A percentile compares a stretch with the other conserved stretches of the same genome.
Evolutionary conservation across 768 basidiomycete genomes (phyloP).

Genomic region (Megacollybia marginata): DNA sequence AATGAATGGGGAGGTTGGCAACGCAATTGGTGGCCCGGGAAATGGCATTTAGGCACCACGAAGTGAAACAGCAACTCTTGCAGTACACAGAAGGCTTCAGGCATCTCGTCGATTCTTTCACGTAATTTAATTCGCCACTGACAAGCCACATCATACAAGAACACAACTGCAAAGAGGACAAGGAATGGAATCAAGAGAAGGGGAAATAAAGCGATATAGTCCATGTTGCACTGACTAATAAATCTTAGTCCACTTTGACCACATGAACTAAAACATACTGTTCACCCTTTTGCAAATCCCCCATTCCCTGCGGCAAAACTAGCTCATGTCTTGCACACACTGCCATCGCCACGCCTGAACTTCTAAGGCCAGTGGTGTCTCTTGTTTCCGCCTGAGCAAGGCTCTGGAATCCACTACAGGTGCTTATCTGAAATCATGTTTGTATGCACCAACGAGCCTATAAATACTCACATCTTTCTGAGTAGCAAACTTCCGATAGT

Average conservation of each 20-base stretch:
- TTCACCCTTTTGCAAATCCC: conserved; percentile 9
- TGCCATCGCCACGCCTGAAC: conserved; percentile 9
- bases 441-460: background rate
- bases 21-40: background rate
- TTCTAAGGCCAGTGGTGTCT: background rate
- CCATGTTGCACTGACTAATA: conserved; percentile 5
- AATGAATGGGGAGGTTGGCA: background rate
- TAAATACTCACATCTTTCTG: conserved; percentile 1
- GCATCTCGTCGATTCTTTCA: background rate
- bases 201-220: conserved; percentile 7
- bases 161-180: background rate
- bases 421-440: conserved; percentile 1
- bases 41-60: background rate
- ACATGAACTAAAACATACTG: conserved; percentile 1
- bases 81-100: background rate
- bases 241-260: background rate
- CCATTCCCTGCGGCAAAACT: conserved; percentile 4
- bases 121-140: conserved; percentile 7
- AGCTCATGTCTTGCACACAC: conserved; percentile 9
- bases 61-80: background rate
- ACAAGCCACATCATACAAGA: conserved; percentile 15
- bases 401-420: conserved; percentile 3
- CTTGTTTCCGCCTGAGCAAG: conserved; percentile 3
- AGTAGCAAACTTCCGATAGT: background rate
- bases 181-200: background rate